Evolutionary conservation across 305 asterid genomes (phyloP).

Genomic region (Fraxinus velutina): DNA sequence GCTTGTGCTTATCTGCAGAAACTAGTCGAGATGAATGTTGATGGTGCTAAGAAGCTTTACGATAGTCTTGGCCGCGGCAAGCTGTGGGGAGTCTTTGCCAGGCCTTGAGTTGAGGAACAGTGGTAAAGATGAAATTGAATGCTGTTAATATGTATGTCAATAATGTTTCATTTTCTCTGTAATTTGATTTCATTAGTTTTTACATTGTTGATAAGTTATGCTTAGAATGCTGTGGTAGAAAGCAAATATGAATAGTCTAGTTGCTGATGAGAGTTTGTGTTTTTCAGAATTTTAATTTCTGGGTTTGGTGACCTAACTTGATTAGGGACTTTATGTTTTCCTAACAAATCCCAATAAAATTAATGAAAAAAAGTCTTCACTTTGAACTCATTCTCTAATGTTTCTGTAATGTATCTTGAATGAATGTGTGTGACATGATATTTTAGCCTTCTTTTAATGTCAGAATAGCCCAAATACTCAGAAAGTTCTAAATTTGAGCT

Average conservation of each 20-base stretch:
- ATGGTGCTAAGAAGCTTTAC: slow-evolving; percentile 74
- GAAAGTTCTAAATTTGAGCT: neutral
- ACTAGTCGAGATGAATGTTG: slow-evolving; percentile 56
- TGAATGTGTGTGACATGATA: neutral
- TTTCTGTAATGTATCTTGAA: neutral
- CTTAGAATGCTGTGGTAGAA: slow-evolving; percentile 36
- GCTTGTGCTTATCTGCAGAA: slow-evolving; percentile 60
- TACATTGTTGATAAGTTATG: slow-evolving; percentile 45
- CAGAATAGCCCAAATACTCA: neutral
- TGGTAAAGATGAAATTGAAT: slow-evolving; percentile 1
- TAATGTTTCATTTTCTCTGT: slow-evolving; percentile 17
- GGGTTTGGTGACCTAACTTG: slow-evolving; percentile 57
- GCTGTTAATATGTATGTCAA: slow-evolving; percentile 31
- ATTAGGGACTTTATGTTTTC: slow-evolving; percentile 29
- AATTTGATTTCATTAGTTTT: slow-evolving; percentile 19
- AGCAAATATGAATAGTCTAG: slow-evolving; percentile 29
- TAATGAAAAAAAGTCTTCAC: slow-evolving; percentile 26
- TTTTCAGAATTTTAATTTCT: slow-evolving; percentile 22
- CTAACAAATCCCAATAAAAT: slow-evolving; percentile 34
- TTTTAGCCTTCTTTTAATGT: neutral
- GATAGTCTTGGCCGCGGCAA: slow-evolving; percentile 56
- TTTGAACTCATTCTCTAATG: slow-evolving; percentile 24
- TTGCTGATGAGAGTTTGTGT: slow-evolving; percentile 31
- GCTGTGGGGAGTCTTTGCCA: slow-evolving; percentile 69
- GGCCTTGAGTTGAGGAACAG: slow-evolving; percentile 28